A percentile compares a stretch with the other conserved stretches of the same genome.
Evolutionary conservation across 805 yeast species (phyloP).

Genomic region (Candida hispaniensis): DNA sequence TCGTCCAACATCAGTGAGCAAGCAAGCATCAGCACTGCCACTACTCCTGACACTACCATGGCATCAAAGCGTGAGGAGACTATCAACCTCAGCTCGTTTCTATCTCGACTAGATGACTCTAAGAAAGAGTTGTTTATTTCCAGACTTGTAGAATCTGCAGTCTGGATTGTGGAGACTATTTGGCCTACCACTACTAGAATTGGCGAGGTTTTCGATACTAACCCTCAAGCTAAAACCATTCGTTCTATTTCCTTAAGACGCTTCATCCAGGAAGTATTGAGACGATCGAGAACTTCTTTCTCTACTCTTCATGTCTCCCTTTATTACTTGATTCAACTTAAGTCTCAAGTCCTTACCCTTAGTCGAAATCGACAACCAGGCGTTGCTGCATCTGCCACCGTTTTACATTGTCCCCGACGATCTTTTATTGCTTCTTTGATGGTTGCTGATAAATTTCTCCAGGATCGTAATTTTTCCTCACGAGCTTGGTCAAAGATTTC

Average conservation of each 20-base stretch:
- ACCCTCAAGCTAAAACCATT: constrained; percentile 18
- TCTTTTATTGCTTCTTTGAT: constrained; percentile 58
- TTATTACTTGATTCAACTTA: constrained; percentile 47
- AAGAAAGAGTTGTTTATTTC: constrained; percentile 10
- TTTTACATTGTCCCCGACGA: constrained; percentile 45
- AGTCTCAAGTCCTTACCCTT: constrained; percentile 22
- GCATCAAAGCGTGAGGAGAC: too few relatives aligned
- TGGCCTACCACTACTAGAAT: constrained; percentile 24
- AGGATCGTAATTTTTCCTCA: constrained; percentile 60
- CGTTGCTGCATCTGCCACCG: constrained; percentile 5
- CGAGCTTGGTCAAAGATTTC: constrained; percentile 66
- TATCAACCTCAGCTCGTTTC: constrained; percentile 11
- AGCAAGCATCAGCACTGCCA: constrained; percentile 1
- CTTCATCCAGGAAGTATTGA: constrained; percentile 33
- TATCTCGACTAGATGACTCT: constrained; percentile 4
- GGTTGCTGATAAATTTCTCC: constrained; percentile 60
- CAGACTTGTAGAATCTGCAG: constrained; percentile 24
- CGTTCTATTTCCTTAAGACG: constrained; percentile 27
- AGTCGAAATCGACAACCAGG: constrained; percentile 2
- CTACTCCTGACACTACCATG: too few relatives aligned
- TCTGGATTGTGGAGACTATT: constrained; percentile 24
- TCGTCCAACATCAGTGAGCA: constrained; percentile 9
- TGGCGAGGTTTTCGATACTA: constrained; percentile 13
- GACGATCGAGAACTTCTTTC: constrained; percentile 46
- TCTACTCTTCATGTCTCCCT: constrained; percentile 56